These are phyloP conservation scores for Carex kokanica DNA, from an alignment of 176 grass and related monocot genomes.

Conservation along the genomic window DNA sequence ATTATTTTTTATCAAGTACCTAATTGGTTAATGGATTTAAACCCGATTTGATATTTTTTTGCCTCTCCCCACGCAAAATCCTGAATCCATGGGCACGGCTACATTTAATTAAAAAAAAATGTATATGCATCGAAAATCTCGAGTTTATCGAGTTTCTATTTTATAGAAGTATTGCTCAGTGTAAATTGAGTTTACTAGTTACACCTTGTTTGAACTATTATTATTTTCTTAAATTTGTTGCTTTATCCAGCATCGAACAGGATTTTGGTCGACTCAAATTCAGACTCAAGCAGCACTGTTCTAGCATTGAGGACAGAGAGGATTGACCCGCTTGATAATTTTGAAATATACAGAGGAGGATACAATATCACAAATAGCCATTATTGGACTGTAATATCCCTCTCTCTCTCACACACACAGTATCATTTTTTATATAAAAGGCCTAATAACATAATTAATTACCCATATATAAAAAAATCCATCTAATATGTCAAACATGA, in stretches of 20 bases:
- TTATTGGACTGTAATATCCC: constrained; percentile 91
- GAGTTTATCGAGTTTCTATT: background rate
- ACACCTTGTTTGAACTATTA: background rate
- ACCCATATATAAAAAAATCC: background rate
- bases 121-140: background rate
- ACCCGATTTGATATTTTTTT: no score
- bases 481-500: background rate
- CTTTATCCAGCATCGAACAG: constrained; percentile 29
- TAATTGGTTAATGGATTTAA: no score
- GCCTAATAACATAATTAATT: background rate
- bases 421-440: background rate
- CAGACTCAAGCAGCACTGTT: constrained; percentile 13
- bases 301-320: constrained; percentile 52
- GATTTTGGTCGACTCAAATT: constrained; percentile 29
- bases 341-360: constrained; percentile 74
- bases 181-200: constrained; percentile 17
- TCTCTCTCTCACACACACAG: background rate
- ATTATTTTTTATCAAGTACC: no score
- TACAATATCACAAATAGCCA: constrained; percentile 84
- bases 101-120: background rate
- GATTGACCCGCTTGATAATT: constrained; percentile 58
- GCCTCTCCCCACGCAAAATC: no score
- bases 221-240: constrained; percentile 11
- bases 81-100: no score
- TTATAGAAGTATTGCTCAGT: constrained; percentile 17